These are phyloP conservation scores for Crithidia mellificae DNA, from an alignment of 208 protist genomes.

Conservation along the genomic window DNA sequence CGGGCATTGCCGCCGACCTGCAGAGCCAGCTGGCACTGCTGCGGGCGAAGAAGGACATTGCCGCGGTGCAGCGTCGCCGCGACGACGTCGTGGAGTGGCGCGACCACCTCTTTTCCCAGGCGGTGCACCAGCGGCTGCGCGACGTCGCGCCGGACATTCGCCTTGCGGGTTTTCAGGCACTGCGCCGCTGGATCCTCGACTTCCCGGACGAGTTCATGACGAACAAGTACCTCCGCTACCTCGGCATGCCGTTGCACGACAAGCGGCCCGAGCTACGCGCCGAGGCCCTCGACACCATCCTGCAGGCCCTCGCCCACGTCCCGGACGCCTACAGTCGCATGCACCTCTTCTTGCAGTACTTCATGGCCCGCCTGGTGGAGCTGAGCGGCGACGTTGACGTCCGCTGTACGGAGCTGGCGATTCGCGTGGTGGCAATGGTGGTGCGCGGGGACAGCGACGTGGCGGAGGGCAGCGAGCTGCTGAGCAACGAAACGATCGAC, in stretches of 20 bases:
- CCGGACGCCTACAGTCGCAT: constrained; percentile 68
- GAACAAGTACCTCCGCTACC: constrained; percentile 91
- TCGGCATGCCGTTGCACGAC: constrained; percentile 90
- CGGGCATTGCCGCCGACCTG: constrained; percentile 46
- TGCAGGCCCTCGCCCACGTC: constrained; percentile 58
- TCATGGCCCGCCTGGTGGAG: constrained; percentile 78
- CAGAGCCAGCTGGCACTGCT: constrained; percentile 46
- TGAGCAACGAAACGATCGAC: constrained; percentile 84
- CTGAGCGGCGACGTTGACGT: constrained; percentile 83
- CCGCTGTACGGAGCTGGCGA: constrained; percentile 82
- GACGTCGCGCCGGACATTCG: constrained; percentile 88
- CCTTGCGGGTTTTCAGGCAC: constrained; percentile 62
- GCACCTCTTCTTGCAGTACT: constrained; percentile 88
- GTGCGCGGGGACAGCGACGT: constrained; percentile 63
- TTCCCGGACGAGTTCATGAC: constrained; percentile 81
- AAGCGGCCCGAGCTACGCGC: constrained; percentile 78
- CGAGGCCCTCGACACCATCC: constrained; percentile 77
- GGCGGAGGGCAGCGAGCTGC: constrained; percentile 59
- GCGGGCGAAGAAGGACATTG: constrained; percentile 54
- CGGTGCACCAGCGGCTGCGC: constrained; percentile 80
- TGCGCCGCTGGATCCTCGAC: constrained; percentile 76
- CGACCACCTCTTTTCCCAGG: constrained; percentile 81
- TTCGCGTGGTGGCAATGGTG: constrained; percentile 78
- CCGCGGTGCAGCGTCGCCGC: constrained; percentile 45
- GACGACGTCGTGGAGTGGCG: constrained; percentile 55